Evolutionary conservation across 345 rosid species (phyloP), one percentile per base, ranked within the genome.

Genomic region (Euphorbia lathyris): DNA sequence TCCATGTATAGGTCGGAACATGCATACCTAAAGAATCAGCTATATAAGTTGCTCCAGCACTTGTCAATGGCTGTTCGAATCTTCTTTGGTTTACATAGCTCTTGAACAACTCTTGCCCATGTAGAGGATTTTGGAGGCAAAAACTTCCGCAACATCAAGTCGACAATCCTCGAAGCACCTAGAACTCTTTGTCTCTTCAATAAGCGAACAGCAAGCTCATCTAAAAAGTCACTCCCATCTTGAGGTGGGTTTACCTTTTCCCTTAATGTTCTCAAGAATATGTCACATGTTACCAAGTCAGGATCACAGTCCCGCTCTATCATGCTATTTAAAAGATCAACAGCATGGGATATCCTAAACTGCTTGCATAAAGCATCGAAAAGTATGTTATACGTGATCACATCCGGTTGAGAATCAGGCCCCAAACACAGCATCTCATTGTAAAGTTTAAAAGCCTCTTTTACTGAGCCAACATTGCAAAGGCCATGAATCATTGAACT

Each of bases 401-500:
- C 88, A 79, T 95, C 99, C 25, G 99, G 98, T 47, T 87, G 93
- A 76, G 88, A 82, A 59, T 74, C 71, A 10, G 90, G 81, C 58
- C 78, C 96, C 75, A 72, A 84, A 69, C 85, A 95, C 70, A 95
- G 82, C 98, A 95, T 95, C 87, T 92, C 91, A 78, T 90, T 82
- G 66, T 82, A 92, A 69, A 87, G 89, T 75, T 87, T 85, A 64
- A 92, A 77, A 32, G 90, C 98, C 52, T 82, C 88, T 74, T 90
- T 85, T 65, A 90, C 56, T 1, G 76, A 85, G 29, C 97, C 90
- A 51, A 75, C 69, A 77, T 71, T 78, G 74, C 96, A 92, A 55
- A 88, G 84, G 66, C 99, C 99, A 71, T 86, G 85, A 73, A 95
- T 92, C 86, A 95, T 83, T 62, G 97, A 90, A 76, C 88, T 85